phyloP scores from a whole-genome alignment of 2,329 filamentous ascomycete species.

The Malbranchea zuffiana region DNA sequence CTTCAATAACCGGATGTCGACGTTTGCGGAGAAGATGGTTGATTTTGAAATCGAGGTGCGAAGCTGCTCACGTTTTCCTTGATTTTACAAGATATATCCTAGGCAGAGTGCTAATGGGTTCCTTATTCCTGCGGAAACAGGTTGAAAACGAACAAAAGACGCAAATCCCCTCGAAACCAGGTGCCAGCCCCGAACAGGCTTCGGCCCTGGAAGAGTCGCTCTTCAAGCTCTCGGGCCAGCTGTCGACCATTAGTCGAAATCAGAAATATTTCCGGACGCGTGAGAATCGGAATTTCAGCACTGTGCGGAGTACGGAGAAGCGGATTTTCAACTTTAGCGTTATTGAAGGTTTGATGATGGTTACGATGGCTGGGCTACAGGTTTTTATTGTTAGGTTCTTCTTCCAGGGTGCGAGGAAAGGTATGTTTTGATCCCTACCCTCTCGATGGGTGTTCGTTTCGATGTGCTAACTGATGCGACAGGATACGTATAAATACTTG shows the following conservation, averaged over 20 bases:
- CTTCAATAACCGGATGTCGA: conserved; percentile 98
- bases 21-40: conserved; percentile 92
- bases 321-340: conserved; percentile 96
- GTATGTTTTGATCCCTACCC: conserved; percentile 26
- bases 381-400: conserved; percentile 98
- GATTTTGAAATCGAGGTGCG: conserved; percentile 93
- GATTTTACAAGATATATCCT: background rate
- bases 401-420: conserved; percentile 77
- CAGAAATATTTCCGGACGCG: conserved; percentile 99
- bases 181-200: conserved; percentile 79
- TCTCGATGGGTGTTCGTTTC: background rate
- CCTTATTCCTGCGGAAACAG: conserved; percentile 37
- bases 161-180: conserved; percentile 76
- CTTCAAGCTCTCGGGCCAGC: conserved; percentile 82
- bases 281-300: conserved; percentile 98
- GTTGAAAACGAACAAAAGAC: conserved; percentile 83
- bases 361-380: conserved; percentile 90
- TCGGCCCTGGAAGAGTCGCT: conserved; percentile 83
- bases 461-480: conserved; percentile 5
- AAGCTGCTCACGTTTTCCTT: conserved; percentile 17
- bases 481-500: conserved; percentile 12
- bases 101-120: background rate
- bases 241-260: conserved; percentile 90
- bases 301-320: conserved; percentile 87
- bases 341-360: conserved; percentile 81